Evolutionary conservation across 768 basidiomycete species (phyloP), one percentile per base, ranked within the genome.

Genomic region (Termitomyces titanicus): DNA sequence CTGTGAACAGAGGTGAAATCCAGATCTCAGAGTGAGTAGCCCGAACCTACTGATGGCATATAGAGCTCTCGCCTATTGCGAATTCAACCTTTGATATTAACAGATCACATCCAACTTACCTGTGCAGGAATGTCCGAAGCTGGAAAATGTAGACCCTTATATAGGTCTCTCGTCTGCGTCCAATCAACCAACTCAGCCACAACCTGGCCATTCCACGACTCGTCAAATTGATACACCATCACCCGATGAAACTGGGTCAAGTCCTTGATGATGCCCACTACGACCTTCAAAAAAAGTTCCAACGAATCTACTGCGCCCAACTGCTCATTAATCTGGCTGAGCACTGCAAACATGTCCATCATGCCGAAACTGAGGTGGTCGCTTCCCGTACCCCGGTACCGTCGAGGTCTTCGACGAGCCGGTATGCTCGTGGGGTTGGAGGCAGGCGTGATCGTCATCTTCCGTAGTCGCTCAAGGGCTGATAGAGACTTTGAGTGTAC

Each of bases 131-230:
- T 87, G 72, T 88, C 86, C 1, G 70, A 63, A 0, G 86, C 84
- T 13, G 87, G 87, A 64, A 89, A 90, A 63, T 87, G 84, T 49
- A 90, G 65, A 0, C 87, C 88, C 55, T 77, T 80, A 67, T 82
- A 92, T 37, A 92, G 68, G 68, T 92, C 88, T 54, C 82, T 82
- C 17, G 87, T 85, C 64, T 81, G 77, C 50, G 74, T 79, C 87
- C 86, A 89, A 66, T 94, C 90, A 18, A 91, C 82, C 29, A 92
- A 71, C 66, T 94, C 90, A 0, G 89, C 83, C 4, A 92, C 85
- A 39, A 88, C 82, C 67, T 88, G 79, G 18, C 89, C 89, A 63
- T 90, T 89, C 83, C 84, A 89, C n/a, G 66, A 53, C 63, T 89
- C 86, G 68, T 92, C 88, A 62, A 92, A 90, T 69, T 90, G 89